These are phyloP conservation scores for Nissolia schottii DNA, from an alignment of 306 rosid species.

Conservation along the genomic window DNA sequence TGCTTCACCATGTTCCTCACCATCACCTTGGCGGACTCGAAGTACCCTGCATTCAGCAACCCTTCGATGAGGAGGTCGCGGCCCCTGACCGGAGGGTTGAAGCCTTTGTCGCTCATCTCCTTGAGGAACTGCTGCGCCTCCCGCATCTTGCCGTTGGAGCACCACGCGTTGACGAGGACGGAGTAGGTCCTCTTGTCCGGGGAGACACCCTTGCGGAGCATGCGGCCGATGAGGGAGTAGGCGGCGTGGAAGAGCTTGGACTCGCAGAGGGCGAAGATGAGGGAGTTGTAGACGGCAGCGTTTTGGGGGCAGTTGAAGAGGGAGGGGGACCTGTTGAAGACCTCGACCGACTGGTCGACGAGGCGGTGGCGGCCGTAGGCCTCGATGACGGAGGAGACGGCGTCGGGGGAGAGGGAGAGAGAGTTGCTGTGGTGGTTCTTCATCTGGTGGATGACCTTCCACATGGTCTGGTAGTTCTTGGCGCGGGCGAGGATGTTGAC, in stretches of 20 bases:
- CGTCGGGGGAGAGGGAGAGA: slow-evolving; percentile 55
- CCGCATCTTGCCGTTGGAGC: slow-evolving; percentile 69
- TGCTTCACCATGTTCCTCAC: slow-evolving; percentile 67
- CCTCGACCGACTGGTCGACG: slow-evolving; percentile 62
- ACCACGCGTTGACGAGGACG: slow-evolving; percentile 80
- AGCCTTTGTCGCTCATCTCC: slow-evolving; percentile 82
- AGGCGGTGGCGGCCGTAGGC: slow-evolving; percentile 73
- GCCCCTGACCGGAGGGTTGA: slow-evolving; percentile 77
- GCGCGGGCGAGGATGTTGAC: slow-evolving; percentile 58
- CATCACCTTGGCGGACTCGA: slow-evolving; percentile 76
- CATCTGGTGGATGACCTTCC: slow-evolving; percentile 68
- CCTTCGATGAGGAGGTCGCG: slow-evolving; percentile 92
- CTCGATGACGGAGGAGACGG: slow-evolving; percentile 57
- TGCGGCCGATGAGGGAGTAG: slow-evolving; percentile 68
- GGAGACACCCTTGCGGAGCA: slow-evolving; percentile 51
- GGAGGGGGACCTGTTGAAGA: slow-evolving; percentile 52
- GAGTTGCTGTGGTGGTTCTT: slow-evolving; percentile 28
- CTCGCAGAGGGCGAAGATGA: slow-evolving; percentile 68
- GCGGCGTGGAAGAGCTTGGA: slow-evolving; percentile 76
- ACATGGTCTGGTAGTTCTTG: slow-evolving; percentile 73
- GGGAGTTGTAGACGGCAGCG: slow-evolving; percentile 54
- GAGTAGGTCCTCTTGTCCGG: slow-evolving; percentile 68
- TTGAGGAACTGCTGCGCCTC: slow-evolving; percentile 67
- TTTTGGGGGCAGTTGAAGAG: slow-evolving; percentile 50
- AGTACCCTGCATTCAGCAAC: slow-evolving; percentile 59